Evolutionary conservation across 805 yeast species (phyloP), one percentile per base, ranked within the genome.

Genomic region (Komagataella ulmi): DNA sequence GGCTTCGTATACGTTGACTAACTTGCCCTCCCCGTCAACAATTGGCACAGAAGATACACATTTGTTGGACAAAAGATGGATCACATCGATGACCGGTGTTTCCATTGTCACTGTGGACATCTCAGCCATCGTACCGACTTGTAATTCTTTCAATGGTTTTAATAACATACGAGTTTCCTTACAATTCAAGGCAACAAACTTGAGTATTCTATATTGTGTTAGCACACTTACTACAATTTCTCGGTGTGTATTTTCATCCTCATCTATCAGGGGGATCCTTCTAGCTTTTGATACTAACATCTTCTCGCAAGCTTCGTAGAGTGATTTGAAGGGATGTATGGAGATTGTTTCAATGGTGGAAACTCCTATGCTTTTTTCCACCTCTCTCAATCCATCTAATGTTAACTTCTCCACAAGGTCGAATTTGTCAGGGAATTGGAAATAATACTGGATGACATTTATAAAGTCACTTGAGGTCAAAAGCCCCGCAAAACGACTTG

Each of bases 11-110:
- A 91, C 96, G 62, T 93, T 93, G 56, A 88, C 75, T 56, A 93
- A 72, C 55, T 76, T 79, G 44, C 74, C 71, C 44, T 75, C 70
- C 17, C 81, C 88, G 61, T 91, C 97, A 30, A 93, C 81, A 53
- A 93, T 90, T 1, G 99, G 99, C 36, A 93, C 83, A 1, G 97
- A 86, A 3, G 95, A 83, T 12, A 93, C 93, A n/a, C 89, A 81
- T 49, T 81, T 79, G 50, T 79, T 78, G 7, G 91, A 81, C 57
- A 93, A 72, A 54, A 83, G 67, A 60, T 88, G 89, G 53, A 93
- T 93, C 21, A 90, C 97, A 55, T 91, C 97, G 55, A 88, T 83
- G 21, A 93, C 97, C 0, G 97, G 97, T 0, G 97, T 88, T 53
- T 77, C 80, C 90, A 93, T 81, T 5, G 84, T 80, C 51, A 95